Base-by-base conservation (phyloP, 768 basidiomycete species). In the Rickenella mellea region DNA sequence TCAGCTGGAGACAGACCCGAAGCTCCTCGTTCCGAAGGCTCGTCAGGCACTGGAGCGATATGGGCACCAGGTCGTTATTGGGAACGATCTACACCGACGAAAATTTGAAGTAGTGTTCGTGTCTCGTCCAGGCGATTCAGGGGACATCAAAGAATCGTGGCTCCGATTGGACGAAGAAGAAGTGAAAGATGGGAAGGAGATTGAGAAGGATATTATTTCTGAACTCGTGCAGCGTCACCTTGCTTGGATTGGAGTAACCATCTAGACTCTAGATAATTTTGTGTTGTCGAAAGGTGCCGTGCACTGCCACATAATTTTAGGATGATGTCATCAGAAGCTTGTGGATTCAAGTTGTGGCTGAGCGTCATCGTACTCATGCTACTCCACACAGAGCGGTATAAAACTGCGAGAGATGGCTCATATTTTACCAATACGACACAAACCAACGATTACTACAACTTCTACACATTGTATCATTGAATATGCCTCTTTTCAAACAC, bases 21-120 rank as follows among this genome's bases (percentile, higher is more conserved):
- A 65, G 1, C 68, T 99, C 9, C 72, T 99, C 17, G 73, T 97
- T 44, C 94, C 96, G 24, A 99, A 99, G 68, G 83, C 93, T 0
- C 74, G 80, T 12, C 74, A 72, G 7, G 89, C 96, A 1, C 74
- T 98, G 26, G 81, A 90, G 46, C 78, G 93, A 20, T 99, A 98
- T 60, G 92, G 93, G 1, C 96, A 98, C 58, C 93, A 98, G 57
- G 80, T 96, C 22, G 96, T 99, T 41, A 89, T 99, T 47, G 96
- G 90, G 15, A 99, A 99, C 60, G 84, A 91, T 47, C 78, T 99
- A n/a, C 76, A 92, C 55, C 74, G 76, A 27, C 77, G 96, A 40
- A 99, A 99, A 60, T 74, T 74, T 48, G 85, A 92, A 57, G 94
- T 99, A 42, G 87, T 94, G 5, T 85, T 98, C 54, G 83, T 99